These are phyloP conservation scores for Selaginella moellendorffii DNA, from an alignment of 75 land plant genomes.

Conservation along the genomic window DNA sequence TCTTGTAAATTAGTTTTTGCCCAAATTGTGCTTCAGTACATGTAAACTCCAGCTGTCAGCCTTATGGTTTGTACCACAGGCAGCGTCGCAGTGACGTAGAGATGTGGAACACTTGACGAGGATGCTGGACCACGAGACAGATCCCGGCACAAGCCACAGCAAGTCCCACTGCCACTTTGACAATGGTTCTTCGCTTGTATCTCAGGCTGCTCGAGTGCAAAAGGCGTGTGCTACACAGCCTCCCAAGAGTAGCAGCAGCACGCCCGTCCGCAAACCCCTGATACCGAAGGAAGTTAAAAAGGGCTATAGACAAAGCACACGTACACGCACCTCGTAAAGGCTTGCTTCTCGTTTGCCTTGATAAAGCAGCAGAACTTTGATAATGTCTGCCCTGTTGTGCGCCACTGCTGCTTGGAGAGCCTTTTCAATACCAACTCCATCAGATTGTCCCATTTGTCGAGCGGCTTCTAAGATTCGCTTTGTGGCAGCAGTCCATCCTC, in stretches of 20 bases:
- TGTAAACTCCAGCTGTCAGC: no score
- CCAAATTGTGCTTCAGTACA: no score
- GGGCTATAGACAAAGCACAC: no score
- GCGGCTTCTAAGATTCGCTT: neutral
- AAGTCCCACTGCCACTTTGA: slow-evolving; percentile 20
- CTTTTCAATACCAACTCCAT: neutral
- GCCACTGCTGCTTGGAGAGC: neutral
- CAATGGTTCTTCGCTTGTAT: neutral
- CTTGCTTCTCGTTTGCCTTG: neutral
- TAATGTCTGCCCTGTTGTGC: neutral
- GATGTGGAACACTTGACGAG: slow-evolving; percentile 39
- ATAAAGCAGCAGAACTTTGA: neutral
- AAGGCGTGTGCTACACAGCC: no score
- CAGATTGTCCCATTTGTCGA: neutral
- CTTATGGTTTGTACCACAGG: slow-evolving; percentile 22
- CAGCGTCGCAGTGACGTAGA: slow-evolving; percentile 50
- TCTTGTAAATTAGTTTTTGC: no score
- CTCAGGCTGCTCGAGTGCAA: no score
- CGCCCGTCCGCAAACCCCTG: no score
- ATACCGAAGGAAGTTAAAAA: no score
- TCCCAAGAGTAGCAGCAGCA: no score
- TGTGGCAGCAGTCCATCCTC: neutral
- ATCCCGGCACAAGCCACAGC: slow-evolving; percentile 49
- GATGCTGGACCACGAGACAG: slow-evolving; percentile 53
- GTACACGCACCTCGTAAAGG: no score